phyloP scores from a whole-genome alignment of 1,284 basidiomycete genomes.

The Apiotrichum sp. region DNA sequence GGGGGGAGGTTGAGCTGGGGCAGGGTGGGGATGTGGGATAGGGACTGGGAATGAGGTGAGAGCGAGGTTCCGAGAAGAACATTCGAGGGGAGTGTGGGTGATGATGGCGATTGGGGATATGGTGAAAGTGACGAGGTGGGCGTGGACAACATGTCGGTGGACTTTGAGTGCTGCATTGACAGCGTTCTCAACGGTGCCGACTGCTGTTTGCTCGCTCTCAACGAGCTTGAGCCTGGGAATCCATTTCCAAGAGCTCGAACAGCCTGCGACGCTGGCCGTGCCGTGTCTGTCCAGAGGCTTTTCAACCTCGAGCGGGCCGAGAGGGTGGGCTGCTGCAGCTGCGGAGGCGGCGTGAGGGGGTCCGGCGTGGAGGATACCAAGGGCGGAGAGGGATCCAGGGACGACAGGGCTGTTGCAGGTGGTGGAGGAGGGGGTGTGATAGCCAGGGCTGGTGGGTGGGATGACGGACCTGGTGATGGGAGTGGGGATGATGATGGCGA shows the following conservation, averaged over 20 bases:
- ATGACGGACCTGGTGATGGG: background rate
- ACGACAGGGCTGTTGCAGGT: background rate
- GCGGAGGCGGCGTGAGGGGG: background rate
- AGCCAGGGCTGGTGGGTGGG: background rate
- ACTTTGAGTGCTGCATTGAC: too few species aligned
- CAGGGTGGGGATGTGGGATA: background rate
- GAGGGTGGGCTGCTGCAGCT: background rate
- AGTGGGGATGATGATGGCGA: background rate
- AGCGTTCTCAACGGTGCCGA: too few species aligned
- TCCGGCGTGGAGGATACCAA: background rate
- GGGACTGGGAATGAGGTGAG: too few species aligned
- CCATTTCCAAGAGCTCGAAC: constrained; percentile 5
- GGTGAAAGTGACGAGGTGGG: background rate
- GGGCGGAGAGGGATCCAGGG: constrained; percentile 1
- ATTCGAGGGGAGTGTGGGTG: background rate
- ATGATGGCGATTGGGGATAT: background rate
- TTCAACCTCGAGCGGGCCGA: background rate
- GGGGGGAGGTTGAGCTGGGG: background rate
- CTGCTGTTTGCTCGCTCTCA: background rate
- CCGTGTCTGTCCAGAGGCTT: background rate
- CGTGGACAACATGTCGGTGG: too few species aligned
- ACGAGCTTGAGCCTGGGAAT: background rate
- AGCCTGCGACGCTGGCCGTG: constrained; percentile 1
- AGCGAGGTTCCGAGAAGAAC: background rate
- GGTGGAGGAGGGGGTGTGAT: constrained; percentile 1